Evolutionary conservation across 164 flowering plant species (phyloP), one percentile per base, ranked within the genome.

Genomic region (Echeveria elegans): DNA sequence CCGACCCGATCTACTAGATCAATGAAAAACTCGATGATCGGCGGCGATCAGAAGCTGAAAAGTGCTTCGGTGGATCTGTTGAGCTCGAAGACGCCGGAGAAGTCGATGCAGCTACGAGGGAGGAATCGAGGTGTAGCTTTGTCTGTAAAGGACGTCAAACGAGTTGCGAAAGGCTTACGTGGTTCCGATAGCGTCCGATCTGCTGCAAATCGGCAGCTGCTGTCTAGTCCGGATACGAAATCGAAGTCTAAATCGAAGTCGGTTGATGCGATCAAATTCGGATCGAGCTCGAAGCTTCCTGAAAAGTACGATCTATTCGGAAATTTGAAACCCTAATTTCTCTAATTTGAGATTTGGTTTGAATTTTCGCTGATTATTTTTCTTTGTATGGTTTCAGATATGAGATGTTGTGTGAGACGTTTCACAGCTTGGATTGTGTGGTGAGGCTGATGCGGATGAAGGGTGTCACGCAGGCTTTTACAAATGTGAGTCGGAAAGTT

Each of bases 361-460:
- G 24, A 6, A 31, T 19, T 16, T 23, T 5, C 11, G 32, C 16
- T 58, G 38, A 21, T 71, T 65, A 82, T 78, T 53, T 43, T n/a
- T 19, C 0, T 5, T 50, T 23, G 26, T 15, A n/a, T 21, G 7
- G 48, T 71, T 66, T 61, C 73, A 79, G 82, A 32, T 70, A 66
- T 43, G 75, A 74, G 73, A 63, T 63, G 66, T 9, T 63, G 45
- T 63, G 66, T 7, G 34, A 63, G 66, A 36, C 45, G 14, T 63
- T 63, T 36, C 48, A 77, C 62, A 24, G 76, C 69, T 69, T 79
- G 80, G 80, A 80, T 71, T 75, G 77, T 68, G 80, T 89, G 67
- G 81, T 89, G 64, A 74, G 89, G 67, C 59, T 89, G 76, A 81
- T 85, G 37, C 77, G 75, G 28, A 30, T 84, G 79, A 89, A 82